Percentiles rank a stretch among this genome's conserved stretches.
phyloP scores from a whole-genome alignment of 2,329 filamentous ascomycete species.

The Colletotrichum navitas region DNA sequence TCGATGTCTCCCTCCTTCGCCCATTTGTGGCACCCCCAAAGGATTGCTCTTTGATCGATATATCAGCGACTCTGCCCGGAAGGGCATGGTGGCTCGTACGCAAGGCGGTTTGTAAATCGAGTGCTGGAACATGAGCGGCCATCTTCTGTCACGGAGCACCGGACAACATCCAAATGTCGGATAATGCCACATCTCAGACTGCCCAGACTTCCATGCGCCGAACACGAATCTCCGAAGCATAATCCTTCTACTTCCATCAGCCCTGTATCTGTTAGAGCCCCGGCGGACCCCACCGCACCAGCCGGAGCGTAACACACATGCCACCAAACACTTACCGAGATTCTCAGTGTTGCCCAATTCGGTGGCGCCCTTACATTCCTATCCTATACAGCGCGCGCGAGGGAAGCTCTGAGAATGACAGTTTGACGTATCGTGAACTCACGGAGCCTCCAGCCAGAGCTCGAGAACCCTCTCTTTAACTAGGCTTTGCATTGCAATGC shows the following conservation, averaged over 20 bases:
- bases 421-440: neutral
- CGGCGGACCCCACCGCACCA: neutral
- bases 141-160: constrained; percentile 14
- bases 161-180: neutral
- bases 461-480: neutral
- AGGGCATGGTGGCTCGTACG: neutral
- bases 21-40: neutral
- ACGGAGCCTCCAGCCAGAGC: neutral
- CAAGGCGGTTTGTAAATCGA: neutral
- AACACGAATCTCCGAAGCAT: neutral
- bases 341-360: constrained; percentile 4
- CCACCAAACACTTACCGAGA: neutral
- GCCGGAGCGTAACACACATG: neutral
- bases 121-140: neutral
- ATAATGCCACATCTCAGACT: constrained; percentile 13
- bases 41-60: neutral
- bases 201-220: constrained; percentile 4
- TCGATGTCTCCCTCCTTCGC: neutral
- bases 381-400: neutral
- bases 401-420: constrained; percentile 6
- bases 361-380: constrained; percentile 14
- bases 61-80: neutral
- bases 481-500: neutral
- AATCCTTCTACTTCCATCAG: constrained; percentile 1
- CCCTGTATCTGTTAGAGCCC: constrained; percentile 2